Conservation (phyloP, 371 early-diverging fungal genomes). For the Mucor lusitanicus region DNA sequence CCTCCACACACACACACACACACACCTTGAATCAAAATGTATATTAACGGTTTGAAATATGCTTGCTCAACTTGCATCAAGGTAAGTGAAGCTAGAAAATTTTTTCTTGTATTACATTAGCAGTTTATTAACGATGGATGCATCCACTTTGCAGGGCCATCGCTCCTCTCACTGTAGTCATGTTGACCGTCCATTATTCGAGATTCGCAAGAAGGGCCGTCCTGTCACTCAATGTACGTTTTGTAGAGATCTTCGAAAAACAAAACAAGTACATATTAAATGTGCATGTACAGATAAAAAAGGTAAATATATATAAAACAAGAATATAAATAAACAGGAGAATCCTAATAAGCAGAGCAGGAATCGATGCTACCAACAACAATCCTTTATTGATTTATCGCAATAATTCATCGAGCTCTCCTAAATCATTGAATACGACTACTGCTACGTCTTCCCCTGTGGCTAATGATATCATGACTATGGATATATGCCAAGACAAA, state of each 20-base stretch:
- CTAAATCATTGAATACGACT: not conserved
- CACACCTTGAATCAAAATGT: conserved; percentile 17
- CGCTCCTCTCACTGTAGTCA: conserved; percentile 67
- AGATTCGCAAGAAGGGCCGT: conserved; percentile 78
- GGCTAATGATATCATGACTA: conserved; percentile 3
- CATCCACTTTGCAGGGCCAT: conserved; percentile 52
- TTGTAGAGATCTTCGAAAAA: conserved; percentile 77
- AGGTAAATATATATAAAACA: conserved; percentile 23
- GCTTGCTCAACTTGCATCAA: conserved; percentile 44
- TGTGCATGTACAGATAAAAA: conserved; percentile 65
- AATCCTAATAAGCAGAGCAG: not conserved
- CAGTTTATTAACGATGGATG: not conserved
- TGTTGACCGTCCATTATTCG: conserved; percentile 65
- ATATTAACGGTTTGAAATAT: conserved; percentile 42
- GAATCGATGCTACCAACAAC: conserved; percentile 4
- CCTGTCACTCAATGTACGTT: conserved; percentile 78
- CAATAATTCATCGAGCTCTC: conserved; percentile 2
- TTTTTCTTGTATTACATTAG: conserved; percentile 6
- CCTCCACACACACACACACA: not conserved
- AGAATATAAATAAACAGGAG: not conserved
- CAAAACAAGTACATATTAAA: conserved; percentile 75
- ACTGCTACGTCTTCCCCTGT: not conserved
- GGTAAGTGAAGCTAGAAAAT: conserved; percentile 14
- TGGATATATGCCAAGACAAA: conserved; percentile 16
- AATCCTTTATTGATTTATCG: conserved; percentile 18